These are phyloP conservation scores for Chytridium lagenaria DNA, from an alignment of 371 early-diverging fungal species.

Conservation along the genomic window DNA sequence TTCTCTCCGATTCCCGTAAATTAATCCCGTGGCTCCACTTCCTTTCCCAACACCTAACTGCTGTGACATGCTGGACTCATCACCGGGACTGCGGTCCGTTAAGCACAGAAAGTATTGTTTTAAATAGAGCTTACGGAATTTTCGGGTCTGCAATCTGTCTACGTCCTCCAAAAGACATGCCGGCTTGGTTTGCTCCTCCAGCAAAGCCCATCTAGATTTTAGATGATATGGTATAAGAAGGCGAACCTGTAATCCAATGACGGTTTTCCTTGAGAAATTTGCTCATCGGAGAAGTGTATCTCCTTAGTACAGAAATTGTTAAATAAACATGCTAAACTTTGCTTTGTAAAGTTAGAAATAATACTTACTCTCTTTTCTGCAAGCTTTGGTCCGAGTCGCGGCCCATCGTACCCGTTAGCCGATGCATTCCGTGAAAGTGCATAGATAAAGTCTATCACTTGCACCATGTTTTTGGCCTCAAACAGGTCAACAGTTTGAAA, in stretches of 20 bases:
- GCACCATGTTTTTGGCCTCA: constrained; percentile 85
- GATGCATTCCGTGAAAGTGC: constrained; percentile 18
- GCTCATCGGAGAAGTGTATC: constrained; percentile 21
- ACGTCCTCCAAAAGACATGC: constrained; percentile 18
- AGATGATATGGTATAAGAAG: neutral
- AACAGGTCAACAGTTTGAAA: constrained; percentile 93
- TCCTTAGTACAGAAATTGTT: constrained; percentile 4
- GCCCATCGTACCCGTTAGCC: constrained; percentile 13
- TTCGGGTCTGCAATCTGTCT: constrained; percentile 19
- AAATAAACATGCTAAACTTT: too few species aligned
- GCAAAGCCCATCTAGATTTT: constrained; percentile 18
- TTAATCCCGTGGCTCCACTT: neutral
- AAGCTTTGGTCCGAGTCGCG: constrained; percentile 18
- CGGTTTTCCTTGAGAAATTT: constrained; percentile 18
- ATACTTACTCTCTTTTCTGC: constrained; percentile 5
- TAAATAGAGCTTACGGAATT: neutral
- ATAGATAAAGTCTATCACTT: constrained; percentile 52
- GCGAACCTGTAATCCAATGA: constrained; percentile 6
- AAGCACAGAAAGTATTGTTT: neutral
- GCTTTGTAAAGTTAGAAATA: neutral
- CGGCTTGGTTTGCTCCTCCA: constrained; percentile 18
- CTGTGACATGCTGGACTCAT: constrained; percentile 12
- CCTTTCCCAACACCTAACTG: constrained; percentile 14
- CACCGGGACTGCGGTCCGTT: constrained; percentile 11
- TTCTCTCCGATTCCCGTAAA: constrained; percentile 15